Percentiles rank a stretch among this genome's conserved stretches.
These are phyloP conservation scores for Trametes cingulata DNA, from an alignment of 768 basidiomycete genomes.

Conservation along the genomic window DNA sequence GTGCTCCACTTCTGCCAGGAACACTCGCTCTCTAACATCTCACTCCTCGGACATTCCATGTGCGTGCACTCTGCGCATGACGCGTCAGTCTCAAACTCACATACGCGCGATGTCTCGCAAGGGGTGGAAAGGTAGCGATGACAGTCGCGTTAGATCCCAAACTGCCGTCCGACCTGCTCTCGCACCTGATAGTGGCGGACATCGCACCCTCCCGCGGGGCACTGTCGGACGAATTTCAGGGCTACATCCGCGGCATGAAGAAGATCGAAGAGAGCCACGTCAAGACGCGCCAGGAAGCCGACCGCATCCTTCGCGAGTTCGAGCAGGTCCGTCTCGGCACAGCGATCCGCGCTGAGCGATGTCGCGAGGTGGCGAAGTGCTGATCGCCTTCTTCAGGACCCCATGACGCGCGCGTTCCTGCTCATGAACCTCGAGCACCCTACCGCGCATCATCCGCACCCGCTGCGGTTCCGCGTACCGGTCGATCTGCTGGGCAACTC, in stretches of 20 bases:
- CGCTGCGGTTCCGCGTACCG: slow-evolving; percentile 73
- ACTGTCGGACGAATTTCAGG: slow-evolving; percentile 62
- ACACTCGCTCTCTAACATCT: slow-evolving; percentile 57
- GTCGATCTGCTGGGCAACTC: slow-evolving; percentile 61
- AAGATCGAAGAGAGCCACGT: slow-evolving; percentile 62
- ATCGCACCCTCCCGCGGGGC: slow-evolving; percentile 69
- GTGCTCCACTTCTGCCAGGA: slow-evolving; percentile 64
- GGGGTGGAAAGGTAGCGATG: slow-evolving; percentile 89
- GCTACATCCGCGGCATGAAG: slow-evolving; percentile 73
- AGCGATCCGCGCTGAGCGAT: not conserved
- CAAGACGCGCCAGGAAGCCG: slow-evolving; percentile 67
- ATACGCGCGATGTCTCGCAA: slow-evolving; percentile 29
- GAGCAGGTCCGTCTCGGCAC: slow-evolving; percentile 53
- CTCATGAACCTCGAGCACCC: slow-evolving; percentile 73
- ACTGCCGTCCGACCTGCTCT: slow-evolving; percentile 44
- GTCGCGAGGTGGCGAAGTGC: not conserved
- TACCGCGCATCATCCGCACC: slow-evolving; percentile 30
- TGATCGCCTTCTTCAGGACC: slow-evolving; percentile 49
- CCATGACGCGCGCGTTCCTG: slow-evolving; percentile 76
- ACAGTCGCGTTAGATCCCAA: slow-evolving; percentile 55
- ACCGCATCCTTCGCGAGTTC: slow-evolving; percentile 57
- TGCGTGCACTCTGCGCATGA: slow-evolving; percentile 37
- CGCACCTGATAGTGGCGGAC: slow-evolving; percentile 73
- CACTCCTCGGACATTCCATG: slow-evolving; percentile 91
- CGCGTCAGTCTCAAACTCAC: not conserved